Conservation (phyloP, 352 stramenopile genomes). For the Phytophthora ohioensis region DNA sequence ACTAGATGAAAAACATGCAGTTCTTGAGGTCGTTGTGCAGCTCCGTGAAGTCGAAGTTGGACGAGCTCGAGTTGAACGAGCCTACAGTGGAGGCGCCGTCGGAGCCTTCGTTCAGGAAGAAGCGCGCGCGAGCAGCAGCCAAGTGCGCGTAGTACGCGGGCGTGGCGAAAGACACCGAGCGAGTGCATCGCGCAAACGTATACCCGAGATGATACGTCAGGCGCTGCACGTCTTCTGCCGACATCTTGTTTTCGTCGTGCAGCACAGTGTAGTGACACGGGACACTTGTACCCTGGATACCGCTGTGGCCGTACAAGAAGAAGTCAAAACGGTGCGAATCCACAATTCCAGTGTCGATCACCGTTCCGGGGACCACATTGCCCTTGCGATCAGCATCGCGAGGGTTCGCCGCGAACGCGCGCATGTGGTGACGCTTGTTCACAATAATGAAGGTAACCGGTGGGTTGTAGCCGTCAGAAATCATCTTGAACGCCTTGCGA, state of each 20-base stretch:
- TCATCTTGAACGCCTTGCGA: constrained; percentile 63
- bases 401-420: constrained; percentile 61
- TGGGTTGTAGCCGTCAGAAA: constrained; percentile 76
- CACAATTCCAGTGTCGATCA: constrained; percentile 86
- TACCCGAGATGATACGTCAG: constrained; percentile 84
- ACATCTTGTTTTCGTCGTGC: constrained; percentile 78
- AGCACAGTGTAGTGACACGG: constrained; percentile 90
- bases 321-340: constrained; percentile 89
- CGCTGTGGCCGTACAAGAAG: constrained; percentile 87
- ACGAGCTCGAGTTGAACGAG: constrained; percentile 65
- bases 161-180: constrained; percentile 87
- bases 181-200: constrained; percentile 88
- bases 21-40: constrained; percentile 71
- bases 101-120: constrained; percentile 79
- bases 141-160: constrained; percentile 91
- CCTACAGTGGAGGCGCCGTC: constrained; percentile 65
- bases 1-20: constrained; percentile 76
- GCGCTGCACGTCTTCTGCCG: constrained; percentile 70
- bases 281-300: constrained; percentile 84
- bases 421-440: constrained; percentile 90
- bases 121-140: constrained; percentile 80
- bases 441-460: constrained; percentile 89
- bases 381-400: constrained; percentile 69
- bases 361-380: constrained; percentile 75
- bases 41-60: constrained; percentile 69